phyloP scores from a whole-genome alignment of 768 basidiomycete species.

The Cystofilobasidium macerans region DNA sequence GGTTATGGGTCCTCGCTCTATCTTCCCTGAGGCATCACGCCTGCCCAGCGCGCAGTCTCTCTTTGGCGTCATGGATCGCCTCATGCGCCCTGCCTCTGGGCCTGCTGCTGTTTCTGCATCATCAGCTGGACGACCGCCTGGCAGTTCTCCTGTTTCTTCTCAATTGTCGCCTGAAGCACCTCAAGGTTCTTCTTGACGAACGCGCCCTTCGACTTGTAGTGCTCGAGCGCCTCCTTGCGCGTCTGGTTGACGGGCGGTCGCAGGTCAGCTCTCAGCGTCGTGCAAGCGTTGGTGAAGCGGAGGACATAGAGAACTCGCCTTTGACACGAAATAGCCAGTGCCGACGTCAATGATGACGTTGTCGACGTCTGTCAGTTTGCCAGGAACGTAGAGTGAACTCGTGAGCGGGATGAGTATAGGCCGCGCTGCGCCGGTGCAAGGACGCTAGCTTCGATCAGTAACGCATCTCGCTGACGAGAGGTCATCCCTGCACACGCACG shows the following conservation, averaged over 20 bases:
- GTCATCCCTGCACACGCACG: conserved; percentile 30
- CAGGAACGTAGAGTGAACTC: conserved; percentile 89
- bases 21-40: too few species aligned
- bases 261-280: conserved; percentile 5
- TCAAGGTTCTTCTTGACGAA: conserved; percentile 76
- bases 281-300: not conserved
- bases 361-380: conserved; percentile 67
- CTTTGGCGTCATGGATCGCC: too few species aligned
- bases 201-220: conserved; percentile 70
- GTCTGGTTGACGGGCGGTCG: conserved; percentile 46
- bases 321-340: conserved; percentile 91
- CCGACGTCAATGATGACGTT: conserved; percentile 91
- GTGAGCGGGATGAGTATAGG: conserved; percentile 84
- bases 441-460: too few species aligned
- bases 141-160: conserved; percentile 52
- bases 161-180: conserved; percentile 73
- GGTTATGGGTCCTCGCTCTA: too few species aligned
- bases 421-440: conserved; percentile 62
- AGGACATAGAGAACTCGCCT: conserved; percentile 46
- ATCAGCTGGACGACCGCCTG: conserved; percentile 60
- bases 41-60: too few species aligned
- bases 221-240: conserved; percentile 62
- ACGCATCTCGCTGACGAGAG: too few species aligned
- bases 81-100: not conserved
- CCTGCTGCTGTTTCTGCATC: conserved; percentile 40